Evolutionary conservation across 1,284 basidiomycete species (phyloP).

Genomic region (Melanopsichium pennsylvanicum): DNA sequence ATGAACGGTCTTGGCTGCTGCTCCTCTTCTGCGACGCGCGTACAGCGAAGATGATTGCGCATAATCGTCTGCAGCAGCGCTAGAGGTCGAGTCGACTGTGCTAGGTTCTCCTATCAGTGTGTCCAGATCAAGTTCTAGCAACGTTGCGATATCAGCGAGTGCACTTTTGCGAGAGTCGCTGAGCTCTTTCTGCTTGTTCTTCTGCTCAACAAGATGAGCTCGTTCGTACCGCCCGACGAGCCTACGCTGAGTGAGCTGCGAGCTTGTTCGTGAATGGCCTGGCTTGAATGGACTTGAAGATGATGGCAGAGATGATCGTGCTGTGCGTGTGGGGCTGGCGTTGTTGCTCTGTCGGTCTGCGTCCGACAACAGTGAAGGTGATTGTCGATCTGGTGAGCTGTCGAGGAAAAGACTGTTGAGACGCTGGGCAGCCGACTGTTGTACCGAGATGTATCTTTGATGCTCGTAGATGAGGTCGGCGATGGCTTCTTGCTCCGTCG

Average conservation of each 20-base stretch:
- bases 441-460: conserved; percentile 35
- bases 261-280: conserved; percentile 26
- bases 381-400: conserved; percentile 15
- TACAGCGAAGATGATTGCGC: conserved; percentile 12
- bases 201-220: conserved; percentile 51
- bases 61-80: neutral
- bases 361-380: neutral
- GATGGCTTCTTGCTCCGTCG: conserved; percentile 48
- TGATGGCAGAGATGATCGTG: conserved; percentile 3
- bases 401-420: conserved; percentile 32
- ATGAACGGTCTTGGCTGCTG: conserved; percentile 23
- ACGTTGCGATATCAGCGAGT: conserved; percentile 49
- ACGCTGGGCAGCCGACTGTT: conserved; percentile 37
- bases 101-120: conserved; percentile 43
- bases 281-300: conserved; percentile 27
- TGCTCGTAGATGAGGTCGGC: conserved; percentile 58
- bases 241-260: conserved; percentile 39
- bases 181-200: conserved; percentile 53
- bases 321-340: conserved; percentile 13
- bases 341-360: conserved; percentile 8
- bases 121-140: conserved; percentile 53
- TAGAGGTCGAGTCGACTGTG: neutral
- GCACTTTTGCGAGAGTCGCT: conserved; percentile 49
- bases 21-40: conserved; percentile 29
- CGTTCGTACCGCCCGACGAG: conserved; percentile 53